Evolutionary conservation across 371 early-diverging fungal species (phyloP), one percentile per base, ranked within the genome.

Genomic region (Mortierella sp.): DNA sequence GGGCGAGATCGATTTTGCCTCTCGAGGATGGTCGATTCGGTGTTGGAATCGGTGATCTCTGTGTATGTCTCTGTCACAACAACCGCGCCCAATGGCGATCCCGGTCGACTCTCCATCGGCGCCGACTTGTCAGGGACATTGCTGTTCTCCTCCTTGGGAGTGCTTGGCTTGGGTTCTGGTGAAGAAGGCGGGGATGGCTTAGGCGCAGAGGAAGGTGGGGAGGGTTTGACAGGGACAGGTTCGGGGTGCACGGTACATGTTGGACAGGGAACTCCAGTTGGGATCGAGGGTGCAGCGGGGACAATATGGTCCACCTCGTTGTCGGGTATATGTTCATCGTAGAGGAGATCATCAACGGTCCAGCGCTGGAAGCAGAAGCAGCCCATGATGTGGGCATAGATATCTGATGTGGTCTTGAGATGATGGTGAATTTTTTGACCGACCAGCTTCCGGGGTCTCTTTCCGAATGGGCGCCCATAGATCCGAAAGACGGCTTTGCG

Each of bases 381-480:
- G 16, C 76, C 63, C 29, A 60, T 27, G 21, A 84, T 46, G 38
- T 76, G 75, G 29, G 41, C 68, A 43, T 84, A 84, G 48, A 81
- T 6, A n/a, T 74, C 77, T 5, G 73, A 78, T 35, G 41, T 70
- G 8, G 71, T 74, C 51, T 81, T 78, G 56, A 84, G 74, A 8
- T 72, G 77, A 29, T 82, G 83, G 29, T 82, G 79, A 16, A 86
- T 82, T 68, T 70, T 76, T 70, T 82, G 78, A 7, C 87, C 87
- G 27, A 86, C 63, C 38, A 86, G 56, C 35, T 71, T 77, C 73
- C 63, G 71, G 16, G 87, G 87, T 14, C 82, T 56, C 73, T 86
- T 86, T 44, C 87, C 87, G 38, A 86, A 86, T 0, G 87, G 87
- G 10, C 87, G 71, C 11, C 87, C 87, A 56, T 86, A 86, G 11